phyloP scores from a whole-genome alignment of 2,329 filamentous ascomycete genomes.

The Penicillium brasilianum region DNA sequence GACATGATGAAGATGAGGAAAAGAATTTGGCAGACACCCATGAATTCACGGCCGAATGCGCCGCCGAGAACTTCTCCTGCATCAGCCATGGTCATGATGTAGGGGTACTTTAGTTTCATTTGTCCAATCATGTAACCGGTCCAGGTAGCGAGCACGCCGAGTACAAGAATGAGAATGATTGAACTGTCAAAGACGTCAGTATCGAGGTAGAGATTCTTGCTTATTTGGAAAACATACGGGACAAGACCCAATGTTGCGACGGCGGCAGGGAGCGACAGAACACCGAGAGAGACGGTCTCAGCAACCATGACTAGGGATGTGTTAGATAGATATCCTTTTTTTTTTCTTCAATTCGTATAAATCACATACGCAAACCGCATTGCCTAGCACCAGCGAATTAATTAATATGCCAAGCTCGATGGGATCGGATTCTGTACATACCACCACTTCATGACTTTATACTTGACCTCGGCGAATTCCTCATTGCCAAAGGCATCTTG shows the following conservation, averaged over 20 bases:
- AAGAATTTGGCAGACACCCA: slow-evolving; percentile 65
- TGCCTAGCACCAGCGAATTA: slow-evolving; percentile 37
- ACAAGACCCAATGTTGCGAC: slow-evolving; percentile 59
- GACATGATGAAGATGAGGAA: slow-evolving; percentile 72
- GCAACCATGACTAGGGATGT: slow-evolving; percentile 55
- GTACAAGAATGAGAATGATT: slow-evolving; percentile 57
- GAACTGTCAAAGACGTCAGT: slow-evolving; percentile 42
- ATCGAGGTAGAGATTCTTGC: too few species aligned
- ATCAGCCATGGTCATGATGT: slow-evolving; percentile 70
- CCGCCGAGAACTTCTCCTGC: slow-evolving; percentile 68
- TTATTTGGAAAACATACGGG: slow-evolving; percentile 33
- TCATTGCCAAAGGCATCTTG: slow-evolving; percentile 50
- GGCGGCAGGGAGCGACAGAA: slow-evolving; percentile 59
- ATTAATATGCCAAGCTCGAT: neutral
- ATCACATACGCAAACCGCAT: slow-evolving; percentile 46
- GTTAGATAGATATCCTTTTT: neutral
- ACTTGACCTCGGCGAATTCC: slow-evolving; percentile 53
- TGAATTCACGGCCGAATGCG: slow-evolving; percentile 63
- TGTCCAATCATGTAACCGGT: slow-evolving; percentile 66
- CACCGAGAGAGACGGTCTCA: slow-evolving; percentile 61
- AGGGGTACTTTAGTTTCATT: slow-evolving; percentile 62
- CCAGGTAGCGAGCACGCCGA: slow-evolving; percentile 64
- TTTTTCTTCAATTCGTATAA: neutral
- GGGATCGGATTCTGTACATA: slow-evolving; percentile 27
- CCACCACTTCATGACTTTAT: slow-evolving; percentile 58